phyloP scores from a whole-genome alignment of 2,329 filamentous ascomycete genomes.

The Claviceps spartinae region DNA sequence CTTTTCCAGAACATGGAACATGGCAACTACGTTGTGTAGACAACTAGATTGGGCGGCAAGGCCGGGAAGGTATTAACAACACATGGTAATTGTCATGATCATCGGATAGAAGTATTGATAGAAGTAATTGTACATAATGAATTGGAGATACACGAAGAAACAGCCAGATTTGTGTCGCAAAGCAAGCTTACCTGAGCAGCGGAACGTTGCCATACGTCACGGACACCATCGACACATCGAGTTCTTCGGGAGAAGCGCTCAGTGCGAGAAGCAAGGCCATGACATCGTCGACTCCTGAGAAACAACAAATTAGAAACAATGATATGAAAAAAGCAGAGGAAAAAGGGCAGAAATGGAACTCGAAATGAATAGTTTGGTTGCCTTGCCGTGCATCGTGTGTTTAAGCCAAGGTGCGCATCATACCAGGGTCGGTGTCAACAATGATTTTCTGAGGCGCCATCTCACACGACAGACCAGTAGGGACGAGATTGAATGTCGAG shows the following conservation, averaged over 20 bases:
- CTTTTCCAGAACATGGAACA: constrained; percentile 86
- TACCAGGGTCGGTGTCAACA: constrained; percentile 88
- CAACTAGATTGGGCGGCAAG: constrained; percentile 42
- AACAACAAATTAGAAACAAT: background rate
- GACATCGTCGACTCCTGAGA: constrained; percentile 70
- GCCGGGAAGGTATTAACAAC: background rate
- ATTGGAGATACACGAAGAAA: background rate
- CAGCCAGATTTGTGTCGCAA: background rate
- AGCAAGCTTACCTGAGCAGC: constrained; percentile 51
- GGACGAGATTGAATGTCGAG: background rate
- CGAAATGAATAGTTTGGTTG: too few species aligned
- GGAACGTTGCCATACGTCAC: constrained; percentile 91
- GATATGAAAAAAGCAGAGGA: background rate
- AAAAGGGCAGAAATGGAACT: background rate
- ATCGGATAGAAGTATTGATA: too few species aligned
- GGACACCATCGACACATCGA: constrained; percentile 75
- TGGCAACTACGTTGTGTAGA: constrained; percentile 72
- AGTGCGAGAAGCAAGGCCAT: constrained; percentile 80
- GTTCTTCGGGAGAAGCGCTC: constrained; percentile 65
- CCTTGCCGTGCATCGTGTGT: background rate
- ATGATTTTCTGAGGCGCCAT: constrained; percentile 71
- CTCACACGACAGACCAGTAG: background rate
- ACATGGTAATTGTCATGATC: background rate
- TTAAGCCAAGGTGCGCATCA: constrained; percentile 6
- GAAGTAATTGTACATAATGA: too few species aligned